Base-by-base conservation (phyloP, 371 early-diverging fungal genomes). In the Rhizomucor pusillus region DNA sequence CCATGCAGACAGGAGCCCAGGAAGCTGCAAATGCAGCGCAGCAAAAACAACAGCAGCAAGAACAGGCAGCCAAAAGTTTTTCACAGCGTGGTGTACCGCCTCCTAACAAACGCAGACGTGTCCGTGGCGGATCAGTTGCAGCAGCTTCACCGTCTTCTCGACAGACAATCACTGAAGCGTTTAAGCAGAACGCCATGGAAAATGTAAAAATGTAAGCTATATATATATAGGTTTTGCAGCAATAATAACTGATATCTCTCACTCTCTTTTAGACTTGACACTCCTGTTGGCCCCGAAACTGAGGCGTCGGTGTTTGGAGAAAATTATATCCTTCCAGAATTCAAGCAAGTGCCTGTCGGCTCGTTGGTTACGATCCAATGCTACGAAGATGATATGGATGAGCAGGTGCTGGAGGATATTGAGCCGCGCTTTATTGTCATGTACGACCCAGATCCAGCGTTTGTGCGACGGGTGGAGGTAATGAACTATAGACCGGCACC, bases 361-460 rank as follows among this genome's bases (percentile, higher is more conserved):
- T 57, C 66, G 0, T 33, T 67, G 2, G 47, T 92, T 3, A 65
- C 89, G 1, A 75, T 94, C 11, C 85, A 88, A 23, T 77, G 86
- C 24, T 91, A 88, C 54, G 66, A 70, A 2, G 77, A 75, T 14
- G 78, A 80, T 46, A 51, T 60, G 0, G 81, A 81, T 50, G 71
- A 72, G 9, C 65, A 65, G 33, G 41, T 88, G 0, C 63, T 97
- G 46, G 79, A 88, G 53, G 76, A 82, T 14, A 54, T 88, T n/a
- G 63, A 79, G 24, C 98, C 98, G 9, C 65, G 82, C 19, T 88
- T 84, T 47, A 85, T 98, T 22, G 79, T 98, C 24, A 84, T 97
- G 85, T 95, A 91, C 62, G 92, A 94, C 59, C 94, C 95, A 0
- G 85, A 92, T 50, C 82, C 92, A 0, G 83, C 82, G 1, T 94